A percentile compares a stretch with the other conserved stretches of the same genome.
Conservation (phyloP, 2,329 filamentous ascomycete genomes). For the Diaporthe destruens region DNA sequence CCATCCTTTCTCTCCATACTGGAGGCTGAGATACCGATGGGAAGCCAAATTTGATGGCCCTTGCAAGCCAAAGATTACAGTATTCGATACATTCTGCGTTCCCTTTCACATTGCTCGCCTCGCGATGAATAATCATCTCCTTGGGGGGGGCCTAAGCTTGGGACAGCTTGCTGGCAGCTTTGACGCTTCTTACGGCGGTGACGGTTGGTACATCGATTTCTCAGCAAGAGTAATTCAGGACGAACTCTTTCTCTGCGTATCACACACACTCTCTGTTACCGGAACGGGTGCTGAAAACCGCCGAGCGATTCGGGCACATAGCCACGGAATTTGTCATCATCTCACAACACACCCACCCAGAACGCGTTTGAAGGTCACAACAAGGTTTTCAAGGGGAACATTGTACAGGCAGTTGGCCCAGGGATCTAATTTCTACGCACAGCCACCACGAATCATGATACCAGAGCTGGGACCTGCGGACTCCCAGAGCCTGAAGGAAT, state of each 20-base stretch:
- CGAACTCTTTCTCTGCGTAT: slow-evolving; percentile 16
- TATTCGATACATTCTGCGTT: not conserved
- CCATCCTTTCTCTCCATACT: not conserved
- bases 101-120: slow-evolving; percentile 1
- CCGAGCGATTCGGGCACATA: not conserved
- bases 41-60: not conserved
- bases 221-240: slow-evolving; percentile 5
- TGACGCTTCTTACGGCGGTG: not conserved
- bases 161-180: not conserved
- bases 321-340: slow-evolving; percentile 8
- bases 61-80: not conserved
- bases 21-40: not conserved
- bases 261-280: not conserved
- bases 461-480: slow-evolving; percentile 10
- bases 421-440: not conserved
- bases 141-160: slow-evolving; percentile 1
- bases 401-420: not conserved
- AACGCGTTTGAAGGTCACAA: not conserved
- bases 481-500: not conserved
- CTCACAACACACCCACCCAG: slow-evolving; percentile 1
- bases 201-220: not conserved
- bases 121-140: slow-evolving; percentile 16
- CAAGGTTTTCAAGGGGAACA: too few species aligned
- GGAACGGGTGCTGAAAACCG: not conserved
- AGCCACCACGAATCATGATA: not conserved